Evolutionary conservation across 169 alveolate genomes (phyloP).

Genomic region (Plasmodium vivax): DNA sequence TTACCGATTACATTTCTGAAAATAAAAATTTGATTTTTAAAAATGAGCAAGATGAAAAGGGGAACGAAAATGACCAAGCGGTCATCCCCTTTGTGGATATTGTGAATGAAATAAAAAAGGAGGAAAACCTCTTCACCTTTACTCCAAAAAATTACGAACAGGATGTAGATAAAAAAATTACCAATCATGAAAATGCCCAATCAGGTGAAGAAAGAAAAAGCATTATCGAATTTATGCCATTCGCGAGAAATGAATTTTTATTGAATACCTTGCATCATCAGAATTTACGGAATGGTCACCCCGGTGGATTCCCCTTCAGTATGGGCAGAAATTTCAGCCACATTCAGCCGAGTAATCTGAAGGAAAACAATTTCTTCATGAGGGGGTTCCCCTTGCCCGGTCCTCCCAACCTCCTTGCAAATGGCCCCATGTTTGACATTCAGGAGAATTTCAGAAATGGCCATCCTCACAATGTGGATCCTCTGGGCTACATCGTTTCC

Average conservation of each 20-base stretch:
- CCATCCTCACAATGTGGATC: not conserved
- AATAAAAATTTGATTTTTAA: slow-evolving; percentile 30
- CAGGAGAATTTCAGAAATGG: not conserved
- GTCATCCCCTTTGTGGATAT: not conserved
- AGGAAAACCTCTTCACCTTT: not conserved
- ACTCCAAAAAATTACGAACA: not conserved
- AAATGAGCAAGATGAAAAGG: not conserved
- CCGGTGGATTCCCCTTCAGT: not conserved
- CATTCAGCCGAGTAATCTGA: not conserved
- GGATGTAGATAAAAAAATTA: not conserved
- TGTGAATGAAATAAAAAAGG: slow-evolving; percentile 4
- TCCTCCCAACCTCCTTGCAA: not conserved
- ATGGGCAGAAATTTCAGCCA: slow-evolving; percentile 15
- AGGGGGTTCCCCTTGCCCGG: not conserved
- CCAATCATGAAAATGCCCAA: not conserved
- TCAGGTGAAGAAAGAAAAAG: slow-evolving; percentile 14
- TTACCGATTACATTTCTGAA: not conserved
- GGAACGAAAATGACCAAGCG: not conserved
- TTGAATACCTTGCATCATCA: slow-evolving; percentile 60
- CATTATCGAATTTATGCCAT: slow-evolving; percentile 68
- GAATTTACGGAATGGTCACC: slow-evolving; percentile 25
- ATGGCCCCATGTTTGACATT: not conserved
- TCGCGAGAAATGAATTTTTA: slow-evolving; percentile 60
- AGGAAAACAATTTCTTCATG: not conserved
- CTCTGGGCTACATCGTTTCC: not conserved